Base-by-base conservation (phyloP, 306 rosid species). In the Boehmeria nivea region DNA sequence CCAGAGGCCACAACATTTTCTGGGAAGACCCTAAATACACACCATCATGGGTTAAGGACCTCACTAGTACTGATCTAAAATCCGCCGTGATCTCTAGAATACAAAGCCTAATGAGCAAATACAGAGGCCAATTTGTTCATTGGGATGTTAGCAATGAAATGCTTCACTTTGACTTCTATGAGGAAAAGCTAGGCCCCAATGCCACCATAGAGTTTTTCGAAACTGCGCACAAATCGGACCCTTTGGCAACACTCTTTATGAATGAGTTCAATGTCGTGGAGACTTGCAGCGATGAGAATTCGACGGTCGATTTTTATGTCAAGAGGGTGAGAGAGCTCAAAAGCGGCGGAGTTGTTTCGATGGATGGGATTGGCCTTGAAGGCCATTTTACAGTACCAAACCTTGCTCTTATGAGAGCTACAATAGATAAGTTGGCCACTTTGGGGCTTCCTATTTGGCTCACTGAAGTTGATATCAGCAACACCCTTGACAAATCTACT, bases 71-170 rank as follows among this genome's bases (percentile, higher is more conserved):
- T 5, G 79, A 76, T 21, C 61, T 87, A 19, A 64, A 56, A 52
- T 75, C 78, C 9, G 98, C 94, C 3, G 88, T 86, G 20, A 72
- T 56, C 45, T 79, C 71, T 0, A 43, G 94, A 40, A 90, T 90
- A 23, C 73, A 63, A 36, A 81, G 94, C 51, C 78, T 90, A 4
- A 62, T 90, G 88, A 68, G 57, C 65, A 72, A 83, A 50, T 90
- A 90, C 75, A 86, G 18, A 57, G 86, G 78, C 22, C 94, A 90
- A 49, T 84, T 91, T 77, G 44, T 87, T 37, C 98, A 87, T 48
- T 91, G 94, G 96, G 98, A 91, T 70, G 83, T 91, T 10, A 91
- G 89, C 82, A 87, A 91, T 43, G 98, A 91, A 70, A 84, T 87
- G 98, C 96, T 87, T 63, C 98, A 90, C 64, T 90, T 84, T 36